Conservation (phyloP, 2,329 filamentous ascomycete genomes). For the Colletotrichum eremochloae region DNA sequence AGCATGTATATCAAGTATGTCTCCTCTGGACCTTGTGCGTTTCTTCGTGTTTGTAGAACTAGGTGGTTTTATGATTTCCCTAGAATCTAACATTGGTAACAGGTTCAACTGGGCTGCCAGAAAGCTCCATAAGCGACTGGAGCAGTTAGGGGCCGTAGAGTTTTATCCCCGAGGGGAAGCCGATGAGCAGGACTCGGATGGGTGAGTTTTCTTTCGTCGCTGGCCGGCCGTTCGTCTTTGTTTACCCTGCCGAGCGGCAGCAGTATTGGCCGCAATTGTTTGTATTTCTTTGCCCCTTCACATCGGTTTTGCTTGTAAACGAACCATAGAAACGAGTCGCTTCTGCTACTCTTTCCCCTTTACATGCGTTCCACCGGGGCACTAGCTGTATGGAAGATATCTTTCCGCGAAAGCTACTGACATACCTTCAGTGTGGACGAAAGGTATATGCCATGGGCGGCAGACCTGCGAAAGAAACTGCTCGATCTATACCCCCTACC, state of each 20-base stretch:
- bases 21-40: background rate
- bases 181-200: conserved; percentile 94
- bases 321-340: too few relatives aligned
- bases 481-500: conserved; percentile 78
- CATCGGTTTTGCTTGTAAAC: background rate
- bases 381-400: background rate
- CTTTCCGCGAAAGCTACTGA: conserved; percentile 12
- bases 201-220: conserved; percentile 64
- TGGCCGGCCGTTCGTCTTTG: background rate
- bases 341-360: background rate
- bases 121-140: conserved; percentile 86
- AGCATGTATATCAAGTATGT: conserved; percentile 91
- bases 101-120: conserved; percentile 95
- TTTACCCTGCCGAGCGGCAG: background rate
- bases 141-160: conserved; percentile 84
- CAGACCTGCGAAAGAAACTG: conserved; percentile 75
- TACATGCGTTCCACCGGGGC: too few relatives aligned
- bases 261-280: background rate
- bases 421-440: conserved; percentile 76
- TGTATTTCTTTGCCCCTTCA: background rate
- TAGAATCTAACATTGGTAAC: conserved; percentile 13
- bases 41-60: background rate
- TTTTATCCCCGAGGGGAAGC: conserved; percentile 86
- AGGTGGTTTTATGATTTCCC: too few relatives aligned
- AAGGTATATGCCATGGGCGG: conserved; percentile 82